These are phyloP conservation scores for Filosporella fistucella DNA, from an alignment of 495 filamentous ascomycete species.

Conservation along the genomic window DNA sequence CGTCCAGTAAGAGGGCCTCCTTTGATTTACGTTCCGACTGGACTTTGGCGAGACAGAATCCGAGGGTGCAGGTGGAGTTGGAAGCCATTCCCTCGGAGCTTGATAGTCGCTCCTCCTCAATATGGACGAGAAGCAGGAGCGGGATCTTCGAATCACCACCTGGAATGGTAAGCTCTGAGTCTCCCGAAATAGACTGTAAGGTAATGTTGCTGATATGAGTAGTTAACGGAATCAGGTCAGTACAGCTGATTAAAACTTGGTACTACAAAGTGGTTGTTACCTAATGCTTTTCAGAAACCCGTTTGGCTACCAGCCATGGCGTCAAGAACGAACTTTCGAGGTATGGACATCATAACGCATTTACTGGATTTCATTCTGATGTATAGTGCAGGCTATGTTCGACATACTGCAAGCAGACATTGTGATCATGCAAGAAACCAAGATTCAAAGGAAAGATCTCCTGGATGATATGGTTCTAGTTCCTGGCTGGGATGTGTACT, in stretches of 20 bases:
- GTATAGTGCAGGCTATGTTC: conserved; percentile 72
- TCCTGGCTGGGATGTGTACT: conserved; percentile 94
- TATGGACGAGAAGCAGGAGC: conserved; percentile 11
- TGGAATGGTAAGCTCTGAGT: conserved; percentile 67
- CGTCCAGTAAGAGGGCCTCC: too few relatives aligned
- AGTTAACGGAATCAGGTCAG: conserved; percentile 93
- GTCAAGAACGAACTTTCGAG: conserved; percentile 77
- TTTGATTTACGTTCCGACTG: too few relatives aligned
- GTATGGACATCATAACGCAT: conserved; percentile 30
- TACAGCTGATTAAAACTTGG: neutral
- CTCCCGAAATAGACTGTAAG: too few relatives aligned
- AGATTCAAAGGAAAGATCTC: conserved; percentile 93
- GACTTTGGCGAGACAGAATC: too few relatives aligned
- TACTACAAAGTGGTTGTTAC: neutral
- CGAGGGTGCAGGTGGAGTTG: too few relatives aligned
- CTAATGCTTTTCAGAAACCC: conserved; percentile 61
- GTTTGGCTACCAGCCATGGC: conserved; percentile 94
- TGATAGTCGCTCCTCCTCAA: too few relatives aligned
- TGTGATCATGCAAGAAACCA: conserved; percentile 91
- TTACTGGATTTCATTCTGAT: neutral
- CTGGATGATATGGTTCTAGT: conserved; percentile 94
- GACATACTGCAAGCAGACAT: conserved; percentile 91
- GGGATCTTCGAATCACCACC: conserved; percentile 72
- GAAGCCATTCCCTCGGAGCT: too few relatives aligned
- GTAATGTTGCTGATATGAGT: conserved; percentile 22